Evolutionary conservation across 78 protist species (phyloP), one percentile per base, ranked within the genome.

Genomic region (Monosiga brevicollis): DNA sequence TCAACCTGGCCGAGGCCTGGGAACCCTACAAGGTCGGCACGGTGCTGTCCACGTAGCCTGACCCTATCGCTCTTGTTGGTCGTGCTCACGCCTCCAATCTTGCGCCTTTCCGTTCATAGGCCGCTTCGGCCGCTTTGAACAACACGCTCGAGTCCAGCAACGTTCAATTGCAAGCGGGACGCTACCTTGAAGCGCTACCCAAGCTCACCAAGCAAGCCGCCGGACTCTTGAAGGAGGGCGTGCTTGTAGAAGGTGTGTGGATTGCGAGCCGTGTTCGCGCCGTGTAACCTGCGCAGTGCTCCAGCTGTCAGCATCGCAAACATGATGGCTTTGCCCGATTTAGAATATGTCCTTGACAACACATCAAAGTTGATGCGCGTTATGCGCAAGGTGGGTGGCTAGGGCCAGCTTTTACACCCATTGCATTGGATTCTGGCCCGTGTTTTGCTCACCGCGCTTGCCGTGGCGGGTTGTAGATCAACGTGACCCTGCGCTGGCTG

Each of bases 401-500:
- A n/a, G n/a, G n/a, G n/a, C n/a, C n/a, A n/a, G n/a, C n/a, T n/a
- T n/a, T n/a, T n/a, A n/a, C n/a, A n/a, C n/a, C n/a, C n/a, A n/a
- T n/a, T n/a, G n/a, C n/a, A n/a, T n/a, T n/a, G n/a, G n/a, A n/a
- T n/a, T n/a, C n/a, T n/a, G n/a, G n/a, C n/a, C n/a, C n/a, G n/a
- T n/a, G n/a, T n/a, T n/a, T n/a, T n/a, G n/a, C n/a, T n/a, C n/a
- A n/a, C n/a, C n/a, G n/a, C n/a, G n/a, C n/a, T n/a, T n/a, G n/a
- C n/a, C n/a, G n/a, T n/a, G n/a, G n/a, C n/a, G n/a, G n/a, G n/a
- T n/a, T n/a, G n/a, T n/a, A n/a, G 32, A 81, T 92, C 84, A 98
- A 98, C 91, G 96, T 92, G 41, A 86, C 97, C 10, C 81, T 98
- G 39, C 93, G 98, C 24, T 96, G 96, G 96, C 42, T 91, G 24